These are phyloP conservation scores for Sanghuangporus baumii DNA, from an alignment of 1,284 basidiomycete genomes.

Conservation along the genomic window DNA sequence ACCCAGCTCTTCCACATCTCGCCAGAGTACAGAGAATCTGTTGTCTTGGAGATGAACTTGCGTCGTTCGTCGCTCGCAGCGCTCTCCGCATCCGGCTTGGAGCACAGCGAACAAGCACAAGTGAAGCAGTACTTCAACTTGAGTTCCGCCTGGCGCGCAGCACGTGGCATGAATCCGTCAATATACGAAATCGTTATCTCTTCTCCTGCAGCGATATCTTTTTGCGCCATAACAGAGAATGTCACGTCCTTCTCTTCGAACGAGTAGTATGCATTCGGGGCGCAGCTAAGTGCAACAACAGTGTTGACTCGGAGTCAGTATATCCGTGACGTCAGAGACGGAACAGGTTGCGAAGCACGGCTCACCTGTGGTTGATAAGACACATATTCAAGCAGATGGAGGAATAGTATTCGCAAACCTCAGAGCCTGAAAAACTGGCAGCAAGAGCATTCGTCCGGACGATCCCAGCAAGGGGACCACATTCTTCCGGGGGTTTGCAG, in stretches of 20 bases:
- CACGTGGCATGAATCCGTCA: not conserved
- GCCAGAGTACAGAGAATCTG: not conserved
- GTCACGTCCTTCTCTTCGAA: not conserved
- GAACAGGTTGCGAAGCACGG: not conserved
- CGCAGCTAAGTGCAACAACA: not conserved
- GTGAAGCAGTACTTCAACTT: not conserved
- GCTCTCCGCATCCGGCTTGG: not conserved
- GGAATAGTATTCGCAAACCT: not conserved
- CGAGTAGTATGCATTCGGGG: not conserved
- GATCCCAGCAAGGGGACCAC: not conserved
- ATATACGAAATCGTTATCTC: not conserved
- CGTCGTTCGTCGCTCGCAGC: not conserved
- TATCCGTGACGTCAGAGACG: not conserved
- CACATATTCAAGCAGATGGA: not conserved
- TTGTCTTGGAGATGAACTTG: not conserved
- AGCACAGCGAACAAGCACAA: not conserved
- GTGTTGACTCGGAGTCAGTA: not conserved
- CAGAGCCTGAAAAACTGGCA: not conserved
- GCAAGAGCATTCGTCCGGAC: not conserved
- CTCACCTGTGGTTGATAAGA: not conserved
- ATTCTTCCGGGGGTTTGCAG: not conserved
- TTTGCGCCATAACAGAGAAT: not conserved
- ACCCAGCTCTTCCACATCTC: not conserved
- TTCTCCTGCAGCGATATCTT: not conserved
- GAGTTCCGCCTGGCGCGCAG: not conserved